Conservation (phyloP, 306 rosid species). For the Cicer pinnatifidum region DNA sequence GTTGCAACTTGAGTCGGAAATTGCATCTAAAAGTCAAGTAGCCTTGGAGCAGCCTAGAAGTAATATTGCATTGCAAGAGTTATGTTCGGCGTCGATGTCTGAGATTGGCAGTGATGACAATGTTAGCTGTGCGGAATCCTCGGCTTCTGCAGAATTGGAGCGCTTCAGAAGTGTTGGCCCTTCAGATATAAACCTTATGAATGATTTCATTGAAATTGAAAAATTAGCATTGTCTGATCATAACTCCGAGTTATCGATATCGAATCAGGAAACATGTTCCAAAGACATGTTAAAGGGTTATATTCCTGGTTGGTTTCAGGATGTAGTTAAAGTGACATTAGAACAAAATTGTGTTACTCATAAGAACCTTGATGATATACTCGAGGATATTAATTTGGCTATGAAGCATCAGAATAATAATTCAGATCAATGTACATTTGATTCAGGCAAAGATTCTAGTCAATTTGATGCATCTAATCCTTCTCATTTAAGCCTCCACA, state of each 20-base stretch:
- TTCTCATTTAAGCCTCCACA: constrained; percentile 32
- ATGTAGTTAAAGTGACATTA: constrained; percentile 56
- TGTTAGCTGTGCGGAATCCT: constrained; percentile 74
- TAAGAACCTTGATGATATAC: constrained; percentile 52
- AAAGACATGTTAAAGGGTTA: constrained; percentile 40
- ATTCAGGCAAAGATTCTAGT: constrained; percentile 42
- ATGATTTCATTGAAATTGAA: constrained; percentile 93
- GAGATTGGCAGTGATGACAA: constrained; percentile 76
- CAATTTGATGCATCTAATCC: constrained; percentile 46
- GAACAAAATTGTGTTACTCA: constrained; percentile 54
- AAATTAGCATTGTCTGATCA: constrained; percentile 63
- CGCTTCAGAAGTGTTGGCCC: constrained; percentile 62
- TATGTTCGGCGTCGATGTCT: constrained; percentile 60
- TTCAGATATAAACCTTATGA: constrained; percentile 78
- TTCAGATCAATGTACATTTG: constrained; percentile 41
- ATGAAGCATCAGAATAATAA: constrained; percentile 42
- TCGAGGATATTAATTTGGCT: constrained; percentile 60
- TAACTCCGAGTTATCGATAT: constrained; percentile 42
- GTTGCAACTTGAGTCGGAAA: constrained; percentile 53
- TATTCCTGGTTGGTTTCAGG: constrained; percentile 63
- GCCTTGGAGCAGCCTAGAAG: constrained; percentile 52
- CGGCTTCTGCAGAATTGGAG: constrained; percentile 78
- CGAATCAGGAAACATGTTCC: constrained; percentile 53
- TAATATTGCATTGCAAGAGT: constrained; percentile 52
- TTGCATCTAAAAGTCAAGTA: constrained; percentile 53